Evolutionary conservation across 1,284 basidiomycete genomes (phyloP), one percentile per base, ranked within the genome.

Genomic region (Vanrija pseudolonga): DNA sequence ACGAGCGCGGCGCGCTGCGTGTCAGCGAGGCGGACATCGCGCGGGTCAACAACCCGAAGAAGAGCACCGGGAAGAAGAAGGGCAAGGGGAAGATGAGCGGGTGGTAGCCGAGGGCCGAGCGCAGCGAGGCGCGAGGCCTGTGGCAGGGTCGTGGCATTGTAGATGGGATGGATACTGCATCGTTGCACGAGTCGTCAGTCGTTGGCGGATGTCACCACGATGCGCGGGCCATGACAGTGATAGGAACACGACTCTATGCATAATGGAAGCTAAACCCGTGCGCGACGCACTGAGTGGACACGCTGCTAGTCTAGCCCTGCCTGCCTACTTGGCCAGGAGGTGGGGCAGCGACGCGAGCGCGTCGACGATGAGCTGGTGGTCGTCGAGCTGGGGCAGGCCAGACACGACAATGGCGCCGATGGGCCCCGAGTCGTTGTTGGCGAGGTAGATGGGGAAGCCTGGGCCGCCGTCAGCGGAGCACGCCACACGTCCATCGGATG

Each of bases 341-440:
- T 64, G 50, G 4, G 46, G 28, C 26, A 42, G 23, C 47, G 58
- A 56, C 40, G 32, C 57, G 18, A 65, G 51, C 37, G 57, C 43
- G 53, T 65, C 63, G 36, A 68, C 55, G 26, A 62, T 45, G 41
- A 71, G 65, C 66, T 76, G 74, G 56, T 77, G 76, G 53, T 77
- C 76, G 46, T 71, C 66, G 22, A 69, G 62, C 53, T 76, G 73
- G 5, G 69, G 68, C 40, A 76, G 62, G 7, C 76, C 76, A n/a
- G 72, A 74, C 7, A 77, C 76, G 42, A 74, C 63, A 32, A 77
- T 74, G 28, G 65, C 70, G 8, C 72, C 76, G 23, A 76, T 62
- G 12, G 76, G 74, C 7, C 63, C 64, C 0, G 63, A 60, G 18
- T 57, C 57, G 38, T 55, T 56, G 37, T 57, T 58, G 26, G 56